Evolutionary conservation across 1,284 basidiomycete species (phyloP).

Genomic region (Hymenochaete sp.): DNA sequence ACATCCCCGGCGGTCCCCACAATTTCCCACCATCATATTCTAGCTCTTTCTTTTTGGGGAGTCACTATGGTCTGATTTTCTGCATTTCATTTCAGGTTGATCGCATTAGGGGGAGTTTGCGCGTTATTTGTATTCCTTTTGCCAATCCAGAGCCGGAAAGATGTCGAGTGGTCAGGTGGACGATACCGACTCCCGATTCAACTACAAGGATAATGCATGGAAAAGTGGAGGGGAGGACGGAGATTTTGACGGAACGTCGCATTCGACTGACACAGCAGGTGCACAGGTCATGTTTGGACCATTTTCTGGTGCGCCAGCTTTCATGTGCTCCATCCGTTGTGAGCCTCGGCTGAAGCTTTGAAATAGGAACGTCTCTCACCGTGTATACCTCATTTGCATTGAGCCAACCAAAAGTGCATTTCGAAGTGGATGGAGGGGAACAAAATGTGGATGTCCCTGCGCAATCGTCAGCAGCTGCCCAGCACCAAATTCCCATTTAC

Average conservation of each 20-base stretch:
- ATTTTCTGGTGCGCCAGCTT: slow-evolving; percentile 14
- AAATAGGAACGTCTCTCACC: slow-evolving; percentile 13
- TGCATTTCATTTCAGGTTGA: not conserved
- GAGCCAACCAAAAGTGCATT: slow-evolving; percentile 13
- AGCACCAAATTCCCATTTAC: slow-evolving; percentile 13
- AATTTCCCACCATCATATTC: not conserved
- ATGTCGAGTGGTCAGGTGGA: slow-evolving; percentile 11
- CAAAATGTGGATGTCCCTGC: slow-evolving; percentile 7
- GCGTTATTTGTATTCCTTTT: not conserved
- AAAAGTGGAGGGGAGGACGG: slow-evolving; percentile 7
- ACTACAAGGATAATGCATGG: slow-evolving; percentile 16
- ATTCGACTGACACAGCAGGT: slow-evolving; percentile 8
- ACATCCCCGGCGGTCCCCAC: not conserved
- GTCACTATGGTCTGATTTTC: not conserved
- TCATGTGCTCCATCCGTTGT: too few species aligned
- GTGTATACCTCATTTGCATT: slow-evolving; percentile 14
- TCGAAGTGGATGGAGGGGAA: slow-evolving; percentile 5
- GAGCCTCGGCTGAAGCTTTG: too few species aligned
- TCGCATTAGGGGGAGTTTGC: not conserved
- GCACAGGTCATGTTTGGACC: slow-evolving; percentile 16
- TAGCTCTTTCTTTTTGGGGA: not conserved
- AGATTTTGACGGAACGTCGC: slow-evolving; percentile 16
- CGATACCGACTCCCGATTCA: slow-evolving; percentile 15
- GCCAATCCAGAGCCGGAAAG: not conserved
- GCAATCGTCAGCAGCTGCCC: not conserved